Base-by-base conservation (phyloP, 2,329 filamentous ascomycete species). In the Penicillium sp. region DNA sequence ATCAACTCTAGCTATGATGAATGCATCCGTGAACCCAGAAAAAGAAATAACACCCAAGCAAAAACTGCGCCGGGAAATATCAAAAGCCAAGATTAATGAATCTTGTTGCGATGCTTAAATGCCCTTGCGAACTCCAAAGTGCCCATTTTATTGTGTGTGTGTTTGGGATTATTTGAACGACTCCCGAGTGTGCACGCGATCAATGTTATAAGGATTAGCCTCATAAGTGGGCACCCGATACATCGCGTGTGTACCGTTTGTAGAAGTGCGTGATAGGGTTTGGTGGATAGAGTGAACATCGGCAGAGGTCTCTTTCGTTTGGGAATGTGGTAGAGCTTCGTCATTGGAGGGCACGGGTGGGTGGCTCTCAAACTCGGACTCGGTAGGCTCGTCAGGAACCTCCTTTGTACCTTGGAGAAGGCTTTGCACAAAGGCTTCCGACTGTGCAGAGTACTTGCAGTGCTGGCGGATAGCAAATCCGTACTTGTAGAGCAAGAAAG, bases 401-500 rank as follows among this genome's bases (percentile, higher is more conserved):
- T 48, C 32, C 18, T 51, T 47, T 24, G 43, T 43, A 5, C 38
- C 52, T 10, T 42, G 54, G 11, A 63, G 54, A 27, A 63, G 43
- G 5, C 47, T 58, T 34, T 64, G 62, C 29, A 64, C 58, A 42
- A 64, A 65, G 5, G 64, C 62, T 38, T 67, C 63, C 0, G 72
- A 72, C 47, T 75, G 65, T 2, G 65, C 73, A 16, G 74, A 69
- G 55, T 70, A 77, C 58, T 75, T 75, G 68, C 74, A 77, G 55
- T 73, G 67, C 47, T 69, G 67, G n/a, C 76, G 69, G 50, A 78
- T 74, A 3, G 55, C 49, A 9, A 67, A 55, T 18, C 75, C 76
- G 56, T 76, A 75, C 57, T 73, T 74, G 65, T 77, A 77, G 51
- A 78, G 73, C 24, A 78, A 56, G 64, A 77, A 77, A 3, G 75